phyloP scores from a whole-genome alignment of 139 green algal species.

The Asterochloris sp. region DNA sequence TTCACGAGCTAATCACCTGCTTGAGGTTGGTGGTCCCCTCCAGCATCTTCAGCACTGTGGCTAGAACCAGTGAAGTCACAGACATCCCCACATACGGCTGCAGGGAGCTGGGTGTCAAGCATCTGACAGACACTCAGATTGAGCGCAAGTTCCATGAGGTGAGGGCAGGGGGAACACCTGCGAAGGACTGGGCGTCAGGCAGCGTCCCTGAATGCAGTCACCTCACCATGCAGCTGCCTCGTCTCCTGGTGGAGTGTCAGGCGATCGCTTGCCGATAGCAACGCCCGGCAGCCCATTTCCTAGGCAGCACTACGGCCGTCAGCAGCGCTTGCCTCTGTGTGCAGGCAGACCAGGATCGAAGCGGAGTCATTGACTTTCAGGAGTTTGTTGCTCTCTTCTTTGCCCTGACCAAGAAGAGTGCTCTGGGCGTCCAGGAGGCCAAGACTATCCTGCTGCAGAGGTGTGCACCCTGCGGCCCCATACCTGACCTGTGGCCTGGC shows the following conservation, averaged over 20 bases:
- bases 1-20: constrained; percentile 9
- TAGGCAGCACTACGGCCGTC: too few relatives aligned
- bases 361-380: constrained; percentile 12
- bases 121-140: constrained; percentile 13
- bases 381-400: constrained; percentile 13
- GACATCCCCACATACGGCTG: not conserved
- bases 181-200: not conserved
- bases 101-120: constrained; percentile 13
- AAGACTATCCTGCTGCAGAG: constrained; percentile 7
- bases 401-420: not conserved
- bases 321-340: not conserved
- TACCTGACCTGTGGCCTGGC: not conserved
- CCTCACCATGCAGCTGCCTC: not conserved
- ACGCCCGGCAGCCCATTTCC: too few relatives aligned
- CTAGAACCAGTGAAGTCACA: not conserved
- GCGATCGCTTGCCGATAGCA: too few relatives aligned
- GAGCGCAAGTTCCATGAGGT: constrained; percentile 13
- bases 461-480: not conserved
- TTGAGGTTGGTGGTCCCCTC: not conserved
- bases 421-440: not conserved
- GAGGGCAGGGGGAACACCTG: not conserved
- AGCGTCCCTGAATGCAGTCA: not conserved
- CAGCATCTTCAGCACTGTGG: not conserved
- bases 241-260: too few relatives aligned
- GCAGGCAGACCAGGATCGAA: constrained; percentile 4